phyloP scores from a whole-genome alignment of 2,329 filamentous ascomycete species.

The Escovopsis sp. region DNA sequence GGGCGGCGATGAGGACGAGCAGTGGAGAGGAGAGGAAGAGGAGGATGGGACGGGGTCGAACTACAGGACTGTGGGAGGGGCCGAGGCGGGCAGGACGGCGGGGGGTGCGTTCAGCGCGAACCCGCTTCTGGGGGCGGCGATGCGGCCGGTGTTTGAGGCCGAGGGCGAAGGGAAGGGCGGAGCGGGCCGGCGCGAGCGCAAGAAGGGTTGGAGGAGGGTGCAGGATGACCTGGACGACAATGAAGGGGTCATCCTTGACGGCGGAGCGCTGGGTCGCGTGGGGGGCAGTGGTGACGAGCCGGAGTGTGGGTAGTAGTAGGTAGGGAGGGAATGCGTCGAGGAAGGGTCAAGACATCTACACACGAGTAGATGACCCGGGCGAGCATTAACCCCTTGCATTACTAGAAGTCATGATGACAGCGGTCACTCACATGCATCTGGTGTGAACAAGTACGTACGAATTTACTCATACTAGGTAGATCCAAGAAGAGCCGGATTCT shows the following conservation, averaged over 20 bases:
- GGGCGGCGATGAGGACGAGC: constrained; percentile 20
- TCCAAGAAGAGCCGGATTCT: too few species aligned
- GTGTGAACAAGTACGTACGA: too few species aligned
- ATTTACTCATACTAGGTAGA: too few species aligned
- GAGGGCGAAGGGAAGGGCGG: constrained; percentile 34
- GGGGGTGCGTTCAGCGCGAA: constrained; percentile 54
- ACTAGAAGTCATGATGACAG: too few species aligned
- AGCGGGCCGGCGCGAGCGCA: constrained; percentile 27
- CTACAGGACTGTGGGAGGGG: constrained; percentile 15
- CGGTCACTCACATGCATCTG: too few species aligned
- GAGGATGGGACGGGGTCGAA: too few species aligned
- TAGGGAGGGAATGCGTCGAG: background rate
- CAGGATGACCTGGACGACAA: constrained; percentile 47
- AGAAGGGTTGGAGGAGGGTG: constrained; percentile 41
- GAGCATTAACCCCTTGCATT: background rate
- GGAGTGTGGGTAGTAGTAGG: constrained; percentile 20
- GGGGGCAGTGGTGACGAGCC: constrained; percentile 20
- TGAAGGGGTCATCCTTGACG: constrained; percentile 43
- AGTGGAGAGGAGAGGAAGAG: too few species aligned
- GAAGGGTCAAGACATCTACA: background rate
- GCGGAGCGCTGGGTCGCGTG: constrained; percentile 30
- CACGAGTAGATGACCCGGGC: background rate
- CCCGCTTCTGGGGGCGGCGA: constrained; percentile 49
- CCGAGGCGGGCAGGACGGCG: constrained; percentile 18
- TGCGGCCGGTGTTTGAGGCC: constrained; percentile 45